A percentile compares a stretch with the other conserved stretches of the same genome.
Evolutionary conservation across 2,329 filamentous ascomycete genomes (phyloP).

Genomic region (Aspergillus oerlinghausenensis): DNA sequence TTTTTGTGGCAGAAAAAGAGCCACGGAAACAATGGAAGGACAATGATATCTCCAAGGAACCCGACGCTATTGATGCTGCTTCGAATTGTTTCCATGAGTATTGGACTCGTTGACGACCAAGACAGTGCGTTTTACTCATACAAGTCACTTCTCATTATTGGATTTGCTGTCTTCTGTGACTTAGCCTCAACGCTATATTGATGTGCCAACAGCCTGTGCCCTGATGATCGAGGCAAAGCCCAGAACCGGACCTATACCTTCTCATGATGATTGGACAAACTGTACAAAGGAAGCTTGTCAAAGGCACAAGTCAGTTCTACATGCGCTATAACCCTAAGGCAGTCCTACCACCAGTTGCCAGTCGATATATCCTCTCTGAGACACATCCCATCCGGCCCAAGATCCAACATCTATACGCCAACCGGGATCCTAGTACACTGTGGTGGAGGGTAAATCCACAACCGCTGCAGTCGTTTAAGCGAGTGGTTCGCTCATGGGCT

Average conservation of each 20-base stretch:
- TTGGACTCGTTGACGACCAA: neutral
- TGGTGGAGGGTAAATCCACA: constrained; percentile 44
- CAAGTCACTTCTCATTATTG: neutral
- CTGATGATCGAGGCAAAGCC: neutral
- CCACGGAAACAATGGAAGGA: neutral
- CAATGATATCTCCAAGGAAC: neutral
- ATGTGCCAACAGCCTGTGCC: neutral
- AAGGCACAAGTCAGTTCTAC: constrained; percentile 15
- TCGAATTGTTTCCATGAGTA: neutral
- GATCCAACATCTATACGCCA: constrained; percentile 31
- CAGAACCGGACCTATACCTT: neutral
- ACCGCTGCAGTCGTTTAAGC: constrained; percentile 30
- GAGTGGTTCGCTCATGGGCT: constrained; percentile 45
- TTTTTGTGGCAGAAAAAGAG: constrained; percentile 9
- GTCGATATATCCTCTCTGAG: constrained; percentile 24
- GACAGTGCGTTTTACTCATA: neutral
- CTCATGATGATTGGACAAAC: neutral
- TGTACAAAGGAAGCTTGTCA: constrained; percentile 11
- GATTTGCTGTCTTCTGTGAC: neutral
- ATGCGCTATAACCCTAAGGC: constrained; percentile 22
- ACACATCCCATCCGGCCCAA: constrained; percentile 35
- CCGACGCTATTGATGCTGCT: neutral
- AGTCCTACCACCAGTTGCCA: constrained; percentile 23
- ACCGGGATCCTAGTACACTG: constrained; percentile 40
- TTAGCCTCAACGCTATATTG: neutral